A percentile compares a stretch with the other conserved stretches of the same genome.
phyloP scores from a whole-genome alignment of 768 basidiomycete genomes.

The Naganishia onofrii region DNA sequence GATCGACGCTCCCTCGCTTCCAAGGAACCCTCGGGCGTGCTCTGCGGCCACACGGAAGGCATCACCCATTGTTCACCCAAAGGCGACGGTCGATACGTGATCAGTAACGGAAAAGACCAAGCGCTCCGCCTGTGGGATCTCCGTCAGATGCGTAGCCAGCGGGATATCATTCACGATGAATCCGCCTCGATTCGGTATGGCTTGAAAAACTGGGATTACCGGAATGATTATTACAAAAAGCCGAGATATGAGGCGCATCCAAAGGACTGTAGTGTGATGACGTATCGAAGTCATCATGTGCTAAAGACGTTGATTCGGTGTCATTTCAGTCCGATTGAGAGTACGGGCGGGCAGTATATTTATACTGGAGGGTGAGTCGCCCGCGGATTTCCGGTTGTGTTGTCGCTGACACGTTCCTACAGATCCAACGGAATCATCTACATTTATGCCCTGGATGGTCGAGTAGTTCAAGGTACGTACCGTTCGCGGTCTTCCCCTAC shows the following conservation, averaged over 20 bases:
- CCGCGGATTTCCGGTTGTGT: not conserved
- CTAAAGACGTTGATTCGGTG: constrained; percentile 89
- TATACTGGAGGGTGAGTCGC: constrained; percentile 71
- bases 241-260: constrained; percentile 69
- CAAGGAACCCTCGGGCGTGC: constrained; percentile 80
- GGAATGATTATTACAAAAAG: constrained; percentile 67
- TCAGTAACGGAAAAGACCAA: constrained; percentile 96
- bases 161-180: constrained; percentile 62
- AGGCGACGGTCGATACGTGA: constrained; percentile 90
- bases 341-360: constrained; percentile 87
- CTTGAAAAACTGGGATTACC: constrained; percentile 68
- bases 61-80: constrained; percentile 93
- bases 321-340: constrained; percentile 89
- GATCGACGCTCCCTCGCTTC: constrained; percentile 58
- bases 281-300: constrained; percentile 86
- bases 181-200: constrained; percentile 58
- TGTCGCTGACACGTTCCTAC: constrained; percentile 31
- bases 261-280: constrained; percentile 89
- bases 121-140: constrained; percentile 87
- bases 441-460: constrained; percentile 95
- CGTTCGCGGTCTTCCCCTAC: no score
- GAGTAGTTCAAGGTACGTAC: constrained; percentile 61
- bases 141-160: constrained; percentile 78
- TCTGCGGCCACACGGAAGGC: constrained; percentile 91
- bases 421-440: constrained; percentile 52